Evolutionary conservation across 345 rosid species (phyloP).

Genomic region (thale cress (Arabidopsis thaliana)): DNA sequence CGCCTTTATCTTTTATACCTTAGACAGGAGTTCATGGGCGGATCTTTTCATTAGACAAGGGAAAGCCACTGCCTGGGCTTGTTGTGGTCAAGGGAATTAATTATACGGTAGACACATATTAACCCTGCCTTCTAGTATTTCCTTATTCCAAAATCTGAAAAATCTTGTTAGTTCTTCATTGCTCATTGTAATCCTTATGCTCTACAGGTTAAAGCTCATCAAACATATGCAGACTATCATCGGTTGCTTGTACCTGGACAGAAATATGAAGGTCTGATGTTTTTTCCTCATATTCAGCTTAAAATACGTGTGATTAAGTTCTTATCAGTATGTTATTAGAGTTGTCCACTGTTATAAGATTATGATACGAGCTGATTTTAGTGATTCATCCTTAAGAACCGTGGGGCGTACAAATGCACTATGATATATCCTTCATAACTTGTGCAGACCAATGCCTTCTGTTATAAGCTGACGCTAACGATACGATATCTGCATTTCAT

Average conservation of each 20-base stretch:
- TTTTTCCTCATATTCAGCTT: not conserved
- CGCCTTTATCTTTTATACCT: constrained; percentile 15
- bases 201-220: constrained; percentile 71
- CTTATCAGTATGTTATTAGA: not conserved
- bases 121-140: not conserved
- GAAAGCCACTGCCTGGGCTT: constrained; percentile 78
- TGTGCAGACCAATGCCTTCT: not conserved
- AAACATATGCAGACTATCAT: constrained; percentile 73
- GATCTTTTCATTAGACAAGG: constrained; percentile 75
- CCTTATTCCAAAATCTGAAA: not conserved
- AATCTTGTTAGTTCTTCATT: not conserved
- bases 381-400: not conserved
- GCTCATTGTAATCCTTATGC: constrained; percentile 18
- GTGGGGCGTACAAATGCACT: not conserved
- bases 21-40: constrained; percentile 95
- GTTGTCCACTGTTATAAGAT: not conserved
- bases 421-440: not conserved
- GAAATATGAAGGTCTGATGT: constrained; percentile 75
- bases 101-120: constrained; percentile 57
- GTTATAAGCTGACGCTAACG: not conserved
- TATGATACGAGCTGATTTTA: not conserved
- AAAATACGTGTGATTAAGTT: not conserved
- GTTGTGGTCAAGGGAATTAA: constrained; percentile 74
- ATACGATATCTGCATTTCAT: not conserved
- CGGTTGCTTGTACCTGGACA: constrained; percentile 72